Evolutionary conservation across 768 basidiomycete species (phyloP).

Genomic region (Lepiota venenata): DNA sequence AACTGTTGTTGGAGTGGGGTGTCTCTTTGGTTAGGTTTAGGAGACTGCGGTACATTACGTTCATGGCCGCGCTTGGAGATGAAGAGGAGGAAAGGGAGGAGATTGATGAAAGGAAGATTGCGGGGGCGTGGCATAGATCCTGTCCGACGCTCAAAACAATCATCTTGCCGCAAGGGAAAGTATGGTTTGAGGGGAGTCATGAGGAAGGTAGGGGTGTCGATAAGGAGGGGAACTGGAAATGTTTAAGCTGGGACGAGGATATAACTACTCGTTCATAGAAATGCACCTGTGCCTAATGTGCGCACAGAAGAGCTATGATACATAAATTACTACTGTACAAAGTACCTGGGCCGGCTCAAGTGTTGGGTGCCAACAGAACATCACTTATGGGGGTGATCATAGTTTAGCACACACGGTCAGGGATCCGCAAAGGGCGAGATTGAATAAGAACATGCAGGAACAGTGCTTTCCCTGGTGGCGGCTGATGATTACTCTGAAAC

Average conservation of each 20-base stretch:
- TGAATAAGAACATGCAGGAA: too few species aligned
- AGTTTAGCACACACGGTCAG: background rate
- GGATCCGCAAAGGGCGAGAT: background rate
- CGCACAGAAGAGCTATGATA: background rate
- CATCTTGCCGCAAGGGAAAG: slow-evolving; percentile 57
- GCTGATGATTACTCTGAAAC: too few species aligned
- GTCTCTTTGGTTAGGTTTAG: slow-evolving; percentile 37
- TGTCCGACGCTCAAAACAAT: slow-evolving; percentile 64
- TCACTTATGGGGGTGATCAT: background rate
- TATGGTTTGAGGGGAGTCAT: slow-evolving; percentile 49
- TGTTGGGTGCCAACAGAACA: too few species aligned
- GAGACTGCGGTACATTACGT: slow-evolving; percentile 39
- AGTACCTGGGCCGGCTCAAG: too few species aligned
- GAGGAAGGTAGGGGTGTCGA: background rate
- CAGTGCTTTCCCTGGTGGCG: too few species aligned
- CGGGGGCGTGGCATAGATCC: slow-evolving; percentile 49
- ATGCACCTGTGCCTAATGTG: background rate
- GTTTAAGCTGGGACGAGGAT: slow-evolving; percentile 9
- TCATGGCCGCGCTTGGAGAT: slow-evolving; percentile 21
- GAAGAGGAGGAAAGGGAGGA: slow-evolving; percentile 24
- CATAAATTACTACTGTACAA: background rate
- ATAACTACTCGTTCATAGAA: background rate
- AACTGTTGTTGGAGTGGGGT: slow-evolving; percentile 27
- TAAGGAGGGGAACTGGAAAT: slow-evolving; percentile 10
- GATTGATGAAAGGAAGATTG: slow-evolving; percentile 48